Evolutionary conservation across 257 asterid species (phyloP).

Genomic region (Perilla frutescens): DNA sequence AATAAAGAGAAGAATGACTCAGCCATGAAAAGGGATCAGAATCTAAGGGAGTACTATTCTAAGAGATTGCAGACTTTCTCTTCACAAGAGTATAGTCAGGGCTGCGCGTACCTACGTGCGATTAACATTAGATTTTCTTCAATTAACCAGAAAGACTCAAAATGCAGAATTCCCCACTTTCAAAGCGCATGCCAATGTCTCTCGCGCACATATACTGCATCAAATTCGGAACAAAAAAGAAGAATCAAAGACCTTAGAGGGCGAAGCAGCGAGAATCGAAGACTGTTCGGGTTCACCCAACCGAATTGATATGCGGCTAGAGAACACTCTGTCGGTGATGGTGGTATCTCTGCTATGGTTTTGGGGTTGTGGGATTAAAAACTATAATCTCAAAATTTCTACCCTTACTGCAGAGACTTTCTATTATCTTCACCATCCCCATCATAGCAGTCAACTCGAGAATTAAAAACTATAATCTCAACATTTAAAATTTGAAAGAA

Average conservation of each 20-base stretch:
- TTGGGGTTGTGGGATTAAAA: too few relatives aligned
- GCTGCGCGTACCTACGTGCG: conserved; percentile 4
- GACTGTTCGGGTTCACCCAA: conserved; percentile 82
- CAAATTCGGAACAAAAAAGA: not conserved
- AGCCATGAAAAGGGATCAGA: not conserved
- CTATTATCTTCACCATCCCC: too few relatives aligned
- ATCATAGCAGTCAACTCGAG: too few relatives aligned
- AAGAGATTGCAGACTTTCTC: conserved; percentile 18
- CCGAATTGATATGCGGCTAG: conserved; percentile 60
- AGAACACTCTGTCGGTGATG: conserved; percentile 30
- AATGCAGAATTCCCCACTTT: not conserved
- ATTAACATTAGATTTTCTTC: not conserved
- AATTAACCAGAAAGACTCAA: conserved; percentile 23
- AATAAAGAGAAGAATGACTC: not conserved
- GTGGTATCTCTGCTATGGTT: conserved; percentile 41
- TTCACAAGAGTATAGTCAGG: not conserved
- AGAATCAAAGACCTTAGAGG: conserved; percentile 66
- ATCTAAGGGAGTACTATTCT: not conserved
- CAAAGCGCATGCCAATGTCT: not conserved
- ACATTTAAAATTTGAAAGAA: too few relatives aligned
- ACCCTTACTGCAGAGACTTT: too few relatives aligned
- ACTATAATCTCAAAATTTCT: too few relatives aligned
- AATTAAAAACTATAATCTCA: too few relatives aligned
- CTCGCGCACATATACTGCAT: not conserved
- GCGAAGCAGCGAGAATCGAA: conserved; percentile 76